phyloP scores from a whole-genome alignment of 2,329 filamentous ascomycete genomes.

The Sclerotinia nivalis region DNA sequence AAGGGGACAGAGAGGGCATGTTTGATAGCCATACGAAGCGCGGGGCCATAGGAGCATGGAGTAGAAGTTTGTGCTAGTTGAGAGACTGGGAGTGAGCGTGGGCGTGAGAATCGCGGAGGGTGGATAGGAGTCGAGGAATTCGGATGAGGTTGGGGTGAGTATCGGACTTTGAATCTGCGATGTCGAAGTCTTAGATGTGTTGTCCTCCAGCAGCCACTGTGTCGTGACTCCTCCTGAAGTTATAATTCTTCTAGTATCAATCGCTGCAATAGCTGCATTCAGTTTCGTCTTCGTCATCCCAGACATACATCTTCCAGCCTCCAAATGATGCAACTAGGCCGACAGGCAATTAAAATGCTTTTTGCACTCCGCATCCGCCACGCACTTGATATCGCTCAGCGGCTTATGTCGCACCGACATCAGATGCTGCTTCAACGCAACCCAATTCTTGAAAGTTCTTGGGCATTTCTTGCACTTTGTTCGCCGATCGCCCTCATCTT shows the following conservation, averaged over 20 bases:
- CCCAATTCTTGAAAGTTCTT: constrained; percentile 27
- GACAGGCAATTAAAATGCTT: neutral
- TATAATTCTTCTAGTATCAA: neutral
- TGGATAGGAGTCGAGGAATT: constrained; percentile 27
- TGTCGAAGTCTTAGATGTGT: constrained; percentile 25
- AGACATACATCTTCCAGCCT: neutral
- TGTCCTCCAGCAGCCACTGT: constrained; percentile 20
- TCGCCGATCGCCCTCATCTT: constrained; percentile 9
- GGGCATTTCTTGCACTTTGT: constrained; percentile 22
- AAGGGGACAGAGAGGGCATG: constrained; percentile 22
- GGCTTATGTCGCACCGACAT: constrained; percentile 24
- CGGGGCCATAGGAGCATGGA: constrained; percentile 21
- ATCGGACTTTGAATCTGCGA: constrained; percentile 26
- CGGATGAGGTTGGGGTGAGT: constrained; percentile 25
- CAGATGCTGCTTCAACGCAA: constrained; percentile 25
- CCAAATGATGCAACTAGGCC: neutral
- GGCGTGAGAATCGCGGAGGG: constrained; percentile 24
- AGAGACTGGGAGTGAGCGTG: constrained; percentile 25
- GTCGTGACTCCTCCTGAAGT: constrained; percentile 5
- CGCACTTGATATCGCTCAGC: neutral
- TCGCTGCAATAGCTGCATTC: neutral
- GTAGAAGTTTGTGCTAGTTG: constrained; percentile 21
- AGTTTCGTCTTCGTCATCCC: neutral
- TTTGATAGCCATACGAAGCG: constrained; percentile 19
- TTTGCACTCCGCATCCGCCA: neutral